These are phyloP conservation scores for Tephrocybe rancida DNA, from an alignment of 768 basidiomycete genomes.

Conservation along the genomic window DNA sequence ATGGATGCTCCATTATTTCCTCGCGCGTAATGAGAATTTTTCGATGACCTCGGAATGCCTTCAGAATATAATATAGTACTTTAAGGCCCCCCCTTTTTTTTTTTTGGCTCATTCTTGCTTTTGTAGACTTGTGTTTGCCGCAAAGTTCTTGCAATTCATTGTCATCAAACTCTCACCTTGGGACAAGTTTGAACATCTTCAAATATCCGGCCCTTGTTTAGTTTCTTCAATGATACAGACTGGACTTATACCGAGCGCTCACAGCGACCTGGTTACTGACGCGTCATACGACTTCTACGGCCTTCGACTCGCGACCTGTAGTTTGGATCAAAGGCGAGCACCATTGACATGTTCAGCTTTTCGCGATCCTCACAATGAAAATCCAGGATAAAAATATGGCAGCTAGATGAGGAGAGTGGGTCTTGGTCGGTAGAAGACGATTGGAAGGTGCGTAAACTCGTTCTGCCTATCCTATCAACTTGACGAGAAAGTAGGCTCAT, in stretches of 20 bases:
- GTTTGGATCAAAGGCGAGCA: slow-evolving; percentile 76
- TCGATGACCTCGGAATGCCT: no score
- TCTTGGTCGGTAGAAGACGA: slow-evolving; percentile 83
- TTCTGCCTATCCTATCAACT: neutral
- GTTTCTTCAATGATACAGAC: slow-evolving; percentile 88
- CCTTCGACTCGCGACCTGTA: slow-evolving; percentile 75
- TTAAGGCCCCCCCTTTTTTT: no score
- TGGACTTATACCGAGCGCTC: slow-evolving; percentile 75
- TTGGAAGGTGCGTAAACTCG: slow-evolving; percentile 71
- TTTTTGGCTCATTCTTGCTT: no score
- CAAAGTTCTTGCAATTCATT: no score
- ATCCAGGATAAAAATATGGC: slow-evolving; percentile 86
- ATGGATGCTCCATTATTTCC: no score
- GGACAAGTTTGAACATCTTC: no score
- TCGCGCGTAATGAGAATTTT: no score
- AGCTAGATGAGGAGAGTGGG: slow-evolving; percentile 69
- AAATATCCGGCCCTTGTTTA: no score
- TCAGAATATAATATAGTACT: no score
- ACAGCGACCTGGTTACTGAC: slow-evolving; percentile 83
- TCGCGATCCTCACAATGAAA: slow-evolving; percentile 13
- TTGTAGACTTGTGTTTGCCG: no score
- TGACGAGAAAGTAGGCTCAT: slow-evolving; percentile 67
- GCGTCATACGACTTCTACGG: slow-evolving; percentile 93
- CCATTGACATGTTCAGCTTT: neutral
- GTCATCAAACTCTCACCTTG: no score